Conservation (phyloP, 768 basidiomycete genomes). For the Galerina sulciceps region DNA sequence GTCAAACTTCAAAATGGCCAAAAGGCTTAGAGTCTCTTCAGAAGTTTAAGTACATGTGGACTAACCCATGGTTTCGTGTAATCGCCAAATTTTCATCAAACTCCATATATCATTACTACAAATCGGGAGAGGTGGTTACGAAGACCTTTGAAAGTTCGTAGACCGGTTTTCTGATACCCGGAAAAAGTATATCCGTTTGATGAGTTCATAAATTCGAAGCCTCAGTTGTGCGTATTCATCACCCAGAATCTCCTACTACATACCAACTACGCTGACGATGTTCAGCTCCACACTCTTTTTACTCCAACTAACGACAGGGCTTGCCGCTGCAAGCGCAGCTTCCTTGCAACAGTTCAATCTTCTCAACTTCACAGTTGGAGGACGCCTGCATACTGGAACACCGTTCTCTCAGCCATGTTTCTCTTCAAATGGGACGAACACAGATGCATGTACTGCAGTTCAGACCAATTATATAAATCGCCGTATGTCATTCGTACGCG, state of each 20-base stretch:
- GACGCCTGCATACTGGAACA: slow-evolving; percentile 13
- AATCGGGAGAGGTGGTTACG: no score
- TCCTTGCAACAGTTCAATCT: slow-evolving; percentile 5
- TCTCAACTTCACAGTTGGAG: slow-evolving; percentile 15
- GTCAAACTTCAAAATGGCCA: no score
- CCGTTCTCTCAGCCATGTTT: slow-evolving; percentile 20
- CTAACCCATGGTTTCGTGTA: no score
- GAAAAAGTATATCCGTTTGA: no score
- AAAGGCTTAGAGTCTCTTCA: no score
- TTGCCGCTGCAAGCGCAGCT: neutral
- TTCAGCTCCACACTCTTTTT: neutral
- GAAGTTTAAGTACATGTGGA: no score
- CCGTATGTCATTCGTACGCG: neutral
- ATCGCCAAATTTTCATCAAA: no score
- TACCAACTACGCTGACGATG: neutral
- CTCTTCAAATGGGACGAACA: slow-evolving; percentile 5
- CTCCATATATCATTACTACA: no score
- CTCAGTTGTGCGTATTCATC: no score
- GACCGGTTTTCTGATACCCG: no score
- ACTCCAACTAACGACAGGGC: neutral
- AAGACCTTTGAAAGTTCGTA: no score
- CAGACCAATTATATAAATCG: slow-evolving; percentile 2
- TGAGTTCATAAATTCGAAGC: no score
- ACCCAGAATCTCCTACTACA: neutral
- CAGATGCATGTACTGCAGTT: slow-evolving; percentile 6